Percentiles rank a stretch among this genome's conserved stretches.
These are phyloP conservation scores for Cryphonectria japonica DNA, from an alignment of 2,329 filamentous ascomycete genomes.

Conservation along the genomic window DNA sequence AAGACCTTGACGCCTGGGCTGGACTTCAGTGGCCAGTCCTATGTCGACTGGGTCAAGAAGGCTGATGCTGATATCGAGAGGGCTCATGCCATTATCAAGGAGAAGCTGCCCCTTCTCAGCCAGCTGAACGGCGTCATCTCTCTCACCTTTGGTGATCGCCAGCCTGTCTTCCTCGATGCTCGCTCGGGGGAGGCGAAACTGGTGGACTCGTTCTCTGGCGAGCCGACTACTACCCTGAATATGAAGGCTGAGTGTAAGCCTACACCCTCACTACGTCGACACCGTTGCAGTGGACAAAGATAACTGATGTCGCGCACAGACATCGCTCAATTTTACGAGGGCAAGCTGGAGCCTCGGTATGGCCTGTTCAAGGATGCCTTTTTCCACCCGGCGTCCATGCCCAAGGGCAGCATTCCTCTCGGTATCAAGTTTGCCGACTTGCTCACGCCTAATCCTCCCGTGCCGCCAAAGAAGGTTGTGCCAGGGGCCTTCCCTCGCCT, in stretches of 20 bases:
- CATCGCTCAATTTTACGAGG: conserved; percentile 34
- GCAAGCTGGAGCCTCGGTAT: conserved; percentile 36
- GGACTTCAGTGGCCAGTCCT: conserved; percentile 32
- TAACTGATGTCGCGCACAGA: conserved; percentile 12
- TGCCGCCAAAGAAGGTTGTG: conserved; percentile 35
- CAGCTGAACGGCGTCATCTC: conserved; percentile 33
- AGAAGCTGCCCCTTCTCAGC: conserved; percentile 33
- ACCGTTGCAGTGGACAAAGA: not conserved
- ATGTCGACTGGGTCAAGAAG: conserved; percentile 29
- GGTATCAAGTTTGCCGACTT: conserved; percentile 36
- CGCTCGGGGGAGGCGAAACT: conserved; percentile 32
- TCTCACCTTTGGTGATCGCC: conserved; percentile 30
- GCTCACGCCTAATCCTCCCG: conserved; percentile 32
- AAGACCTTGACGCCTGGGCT: conserved; percentile 32
- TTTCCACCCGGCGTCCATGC: conserved; percentile 33
- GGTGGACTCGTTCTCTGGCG: conserved; percentile 29
- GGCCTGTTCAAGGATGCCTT: conserved; percentile 36
- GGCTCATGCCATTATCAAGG: conserved; percentile 32
- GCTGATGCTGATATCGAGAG: conserved; percentile 27
- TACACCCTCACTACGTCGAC: not conserved
- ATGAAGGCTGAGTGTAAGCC: conserved; percentile 33
- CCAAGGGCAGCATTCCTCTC: conserved; percentile 33
- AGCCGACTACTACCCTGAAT: conserved; percentile 33
- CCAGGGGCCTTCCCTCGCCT: conserved; percentile 44
- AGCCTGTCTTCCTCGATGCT: conserved; percentile 35